phyloP scores from a whole-genome alignment of 805 yeast species.

The Komagataella kurtzmanii region DNA sequence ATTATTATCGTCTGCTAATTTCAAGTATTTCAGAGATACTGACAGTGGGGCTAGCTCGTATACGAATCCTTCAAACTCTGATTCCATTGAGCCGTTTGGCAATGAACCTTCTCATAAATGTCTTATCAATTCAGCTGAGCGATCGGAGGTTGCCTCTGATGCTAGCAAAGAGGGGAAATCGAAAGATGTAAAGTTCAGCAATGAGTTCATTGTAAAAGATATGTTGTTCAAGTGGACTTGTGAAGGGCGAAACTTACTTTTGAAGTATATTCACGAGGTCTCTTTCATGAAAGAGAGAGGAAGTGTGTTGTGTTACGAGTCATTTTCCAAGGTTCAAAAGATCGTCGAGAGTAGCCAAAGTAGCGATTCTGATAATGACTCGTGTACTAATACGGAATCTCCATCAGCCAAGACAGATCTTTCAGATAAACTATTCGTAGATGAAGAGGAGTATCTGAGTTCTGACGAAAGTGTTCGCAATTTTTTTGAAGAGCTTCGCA shows the following conservation, averaged over 20 bases:
- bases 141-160: constrained; percentile 9
- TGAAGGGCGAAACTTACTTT: constrained; percentile 45
- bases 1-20: constrained; percentile 51
- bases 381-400: neutral
- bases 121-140: constrained; percentile 16
- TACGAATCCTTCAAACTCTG: constrained; percentile 20
- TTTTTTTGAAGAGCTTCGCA: constrained; percentile 40
- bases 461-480: constrained; percentile 23
- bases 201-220: constrained; percentile 62
- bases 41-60: constrained; percentile 26
- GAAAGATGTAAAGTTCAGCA: constrained; percentile 26
- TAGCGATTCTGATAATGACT: neutral
- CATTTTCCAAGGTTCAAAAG: constrained; percentile 37
- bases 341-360: constrained; percentile 23
- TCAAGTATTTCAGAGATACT: constrained; percentile 49
- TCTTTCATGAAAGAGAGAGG: constrained; percentile 28
- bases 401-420: neutral
- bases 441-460: constrained; percentile 4
- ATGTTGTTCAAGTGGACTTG: constrained; percentile 74
- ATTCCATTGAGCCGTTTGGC: constrained; percentile 30
- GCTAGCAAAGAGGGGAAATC: constrained; percentile 8
- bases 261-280: constrained; percentile 41
- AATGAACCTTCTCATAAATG: constrained; percentile 51
- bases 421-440: neutral
- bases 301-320: constrained; percentile 30